Evolutionary conservation across 2,329 filamentous ascomycete genomes (phyloP).

Genomic region (Endothia cerciana): DNA sequence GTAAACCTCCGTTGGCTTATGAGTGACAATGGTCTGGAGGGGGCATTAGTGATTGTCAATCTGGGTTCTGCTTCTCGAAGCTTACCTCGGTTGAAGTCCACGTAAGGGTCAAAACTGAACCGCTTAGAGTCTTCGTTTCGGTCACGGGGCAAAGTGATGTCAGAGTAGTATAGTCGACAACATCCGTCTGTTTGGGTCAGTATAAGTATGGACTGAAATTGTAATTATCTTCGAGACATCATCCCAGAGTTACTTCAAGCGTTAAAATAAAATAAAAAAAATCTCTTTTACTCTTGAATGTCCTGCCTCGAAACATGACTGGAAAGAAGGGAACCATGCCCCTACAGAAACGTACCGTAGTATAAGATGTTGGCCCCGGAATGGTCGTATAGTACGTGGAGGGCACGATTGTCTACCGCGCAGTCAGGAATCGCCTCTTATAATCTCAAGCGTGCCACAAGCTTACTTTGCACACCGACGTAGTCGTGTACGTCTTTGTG

Average conservation of each 20-base stretch:
- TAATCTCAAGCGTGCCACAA: conserved; percentile 31
- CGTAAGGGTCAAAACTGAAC: conserved; percentile 45
- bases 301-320: too few relatives aligned
- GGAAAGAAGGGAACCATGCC: too few relatives aligned
- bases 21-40: conserved; percentile 15
- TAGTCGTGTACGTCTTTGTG: conserved; percentile 48
- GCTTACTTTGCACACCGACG: conserved; percentile 43
- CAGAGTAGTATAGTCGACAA: conserved; percentile 46
- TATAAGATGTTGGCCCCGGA: conserved; percentile 41
- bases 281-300: too few relatives aligned
- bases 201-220: too few relatives aligned
- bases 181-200: conserved; percentile 37
- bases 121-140: conserved; percentile 47
- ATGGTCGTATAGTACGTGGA: conserved; percentile 38
- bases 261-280: too few relatives aligned
- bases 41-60: not conserved
- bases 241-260: not conserved
- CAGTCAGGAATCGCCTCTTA: conserved; percentile 34
- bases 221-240: not conserved
- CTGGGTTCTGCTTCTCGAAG: too few relatives aligned
- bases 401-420: conserved; percentile 36
- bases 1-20: conserved; percentile 15
- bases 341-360: conserved; percentile 28
- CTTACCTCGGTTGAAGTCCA: conserved; percentile 41
- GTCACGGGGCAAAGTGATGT: conserved; percentile 52